A percentile compares a stretch with the other conserved stretches of the same genome.
Evolutionary conservation across 345 rosid genomes (phyloP).

Genomic region (Arabidopsis arenosa): DNA sequence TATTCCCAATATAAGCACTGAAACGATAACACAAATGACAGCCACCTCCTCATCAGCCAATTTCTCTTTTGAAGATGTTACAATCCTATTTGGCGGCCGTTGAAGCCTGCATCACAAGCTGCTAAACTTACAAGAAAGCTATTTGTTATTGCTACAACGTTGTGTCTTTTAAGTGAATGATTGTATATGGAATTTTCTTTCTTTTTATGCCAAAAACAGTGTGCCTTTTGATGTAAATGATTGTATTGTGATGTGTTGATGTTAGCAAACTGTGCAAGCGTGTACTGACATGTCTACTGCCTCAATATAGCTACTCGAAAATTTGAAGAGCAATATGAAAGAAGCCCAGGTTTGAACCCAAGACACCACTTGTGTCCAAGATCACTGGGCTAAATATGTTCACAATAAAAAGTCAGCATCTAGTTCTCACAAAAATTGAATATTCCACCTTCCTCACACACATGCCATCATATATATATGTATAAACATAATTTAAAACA

Average conservation of each 20-base stretch:
- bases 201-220: background rate
- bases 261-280: conserved; percentile 12
- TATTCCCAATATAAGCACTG: background rate
- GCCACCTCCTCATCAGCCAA: conserved; percentile 31
- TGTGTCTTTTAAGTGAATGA: background rate
- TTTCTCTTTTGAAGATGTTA: conserved; percentile 35
- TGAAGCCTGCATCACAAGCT: conserved; percentile 23
- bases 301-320: too few species aligned
- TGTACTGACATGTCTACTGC: too few species aligned
- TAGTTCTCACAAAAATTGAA: too few species aligned
- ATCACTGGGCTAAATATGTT: too few species aligned
- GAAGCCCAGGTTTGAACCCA: too few species aligned
- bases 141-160: background rate
- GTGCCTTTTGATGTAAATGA: background rate
- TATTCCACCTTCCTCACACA: too few species aligned
- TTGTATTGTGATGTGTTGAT: background rate
- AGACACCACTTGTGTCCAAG: too few species aligned
- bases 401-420: too few species aligned
- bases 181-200: background rate
- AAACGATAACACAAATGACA: background rate
- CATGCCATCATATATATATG: too few species aligned
- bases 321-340: too few species aligned
- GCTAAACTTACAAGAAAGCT: conserved; percentile 8
- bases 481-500: conserved; percentile 7
- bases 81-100: conserved; percentile 34